Evolutionary conservation across 768 basidiomycete genomes (phyloP).

Genomic region (Tylopilus subfusipes): DNA sequence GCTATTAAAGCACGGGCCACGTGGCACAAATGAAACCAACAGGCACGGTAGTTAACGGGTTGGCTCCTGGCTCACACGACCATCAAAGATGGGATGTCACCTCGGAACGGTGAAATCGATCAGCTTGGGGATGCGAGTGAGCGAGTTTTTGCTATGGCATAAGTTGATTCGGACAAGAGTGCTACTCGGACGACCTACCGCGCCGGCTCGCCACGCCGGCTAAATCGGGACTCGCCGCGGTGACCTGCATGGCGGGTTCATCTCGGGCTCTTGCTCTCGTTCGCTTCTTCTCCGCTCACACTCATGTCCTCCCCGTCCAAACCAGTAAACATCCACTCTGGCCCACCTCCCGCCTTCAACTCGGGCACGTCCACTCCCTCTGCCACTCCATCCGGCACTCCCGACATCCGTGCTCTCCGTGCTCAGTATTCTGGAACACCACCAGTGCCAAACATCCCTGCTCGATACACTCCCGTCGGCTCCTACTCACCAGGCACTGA

Average conservation of each 20-base stretch:
- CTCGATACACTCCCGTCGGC: conserved; percentile 49
- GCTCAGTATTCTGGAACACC: conserved; percentile 62
- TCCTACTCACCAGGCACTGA: conserved; percentile 9
- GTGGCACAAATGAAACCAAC: too few species aligned
- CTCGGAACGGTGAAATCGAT: too few species aligned
- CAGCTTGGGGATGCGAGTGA: too few species aligned
- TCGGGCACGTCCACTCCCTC: conserved; percentile 33
- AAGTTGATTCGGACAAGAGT: too few species aligned
- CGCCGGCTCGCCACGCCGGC: too few species aligned
- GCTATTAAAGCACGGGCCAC: too few species aligned
- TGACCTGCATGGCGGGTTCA: background rate
- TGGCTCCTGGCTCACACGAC: too few species aligned
- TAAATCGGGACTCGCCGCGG: too few species aligned
- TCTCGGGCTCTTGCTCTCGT: background rate
- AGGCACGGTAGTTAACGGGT: too few species aligned
- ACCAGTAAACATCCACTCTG: conserved; percentile 47
- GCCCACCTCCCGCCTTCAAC: conserved; percentile 9
- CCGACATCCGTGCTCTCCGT: conserved; percentile 61
- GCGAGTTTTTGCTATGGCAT: too few species aligned
- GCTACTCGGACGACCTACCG: too few species aligned
- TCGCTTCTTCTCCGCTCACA: background rate
- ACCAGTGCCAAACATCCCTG: conserved; percentile 48
- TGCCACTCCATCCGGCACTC: conserved; percentile 58
- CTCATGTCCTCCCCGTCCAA: conserved; percentile 54
- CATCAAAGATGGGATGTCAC: too few species aligned